Conservation (phyloP, 352 stramenopile genomes). For the Detonula confervacea region DNA sequence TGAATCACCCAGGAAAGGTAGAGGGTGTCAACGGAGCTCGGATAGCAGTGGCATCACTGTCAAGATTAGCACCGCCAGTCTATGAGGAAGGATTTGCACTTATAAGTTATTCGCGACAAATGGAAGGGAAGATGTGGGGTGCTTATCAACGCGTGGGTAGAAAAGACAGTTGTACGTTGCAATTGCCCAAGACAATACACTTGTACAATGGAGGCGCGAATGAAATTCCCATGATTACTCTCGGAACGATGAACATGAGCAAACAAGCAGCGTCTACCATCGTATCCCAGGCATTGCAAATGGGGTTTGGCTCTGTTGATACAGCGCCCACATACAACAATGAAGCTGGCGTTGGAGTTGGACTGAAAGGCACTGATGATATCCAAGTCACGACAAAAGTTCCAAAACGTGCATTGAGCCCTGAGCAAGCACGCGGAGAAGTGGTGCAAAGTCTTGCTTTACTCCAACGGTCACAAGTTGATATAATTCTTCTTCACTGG, state of each 20-base stretch:
- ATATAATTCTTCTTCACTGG: slow-evolving; percentile 82
- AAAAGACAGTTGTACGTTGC: neutral
- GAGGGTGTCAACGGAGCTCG: slow-evolving; percentile 63
- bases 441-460: slow-evolving; percentile 51
- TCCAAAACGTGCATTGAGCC: slow-evolving; percentile 62
- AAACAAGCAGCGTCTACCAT: slow-evolving; percentile 42
- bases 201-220: slow-evolving; percentile 27
- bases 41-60: slow-evolving; percentile 54
- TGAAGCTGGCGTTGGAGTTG: slow-evolving; percentile 62
- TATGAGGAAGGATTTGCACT: slow-evolving; percentile 74
- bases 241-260: slow-evolving; percentile 72
- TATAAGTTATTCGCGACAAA: slow-evolving; percentile 52
- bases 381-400: slow-evolving; percentile 70
- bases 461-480: slow-evolving; percentile 45
- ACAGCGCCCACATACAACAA: slow-evolving; percentile 84
- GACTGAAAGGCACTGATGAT: slow-evolving; percentile 19
- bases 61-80: slow-evolving; percentile 50
- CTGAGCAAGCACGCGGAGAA: slow-evolving; percentile 58
- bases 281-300: slow-evolving; percentile 41
- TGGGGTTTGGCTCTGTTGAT: slow-evolving; percentile 67
- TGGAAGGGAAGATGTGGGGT: slow-evolving; percentile 21
- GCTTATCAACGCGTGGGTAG: slow-evolving; percentile 25
- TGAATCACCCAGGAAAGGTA: slow-evolving; percentile 79
- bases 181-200: slow-evolving; percentile 15
- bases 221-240: slow-evolving; percentile 55